Evolutionary conservation across 2,329 filamentous ascomycete species (phyloP).

Genomic region (Sporothrix schenckii): DNA sequence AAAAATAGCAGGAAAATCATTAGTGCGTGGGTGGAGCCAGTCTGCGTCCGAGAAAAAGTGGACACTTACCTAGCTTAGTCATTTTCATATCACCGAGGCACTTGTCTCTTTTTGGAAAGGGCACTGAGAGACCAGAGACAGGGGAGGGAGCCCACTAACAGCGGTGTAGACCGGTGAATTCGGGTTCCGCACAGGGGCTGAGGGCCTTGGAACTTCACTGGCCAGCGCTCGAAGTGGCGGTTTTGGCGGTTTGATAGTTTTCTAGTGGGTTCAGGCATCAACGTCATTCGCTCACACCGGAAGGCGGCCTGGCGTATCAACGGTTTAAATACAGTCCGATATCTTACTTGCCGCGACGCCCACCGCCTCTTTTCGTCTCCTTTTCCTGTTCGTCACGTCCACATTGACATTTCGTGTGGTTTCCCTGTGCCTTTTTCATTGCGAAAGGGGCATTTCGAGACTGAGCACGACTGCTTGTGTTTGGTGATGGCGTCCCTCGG

Average conservation of each 20-base stretch:
- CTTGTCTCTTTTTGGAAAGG: not conserved
- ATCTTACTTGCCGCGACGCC: slow-evolving; percentile 12
- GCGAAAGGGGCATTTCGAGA: slow-evolving; percentile 18
- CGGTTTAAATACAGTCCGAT: slow-evolving; percentile 27
- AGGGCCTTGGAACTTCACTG: not conserved
- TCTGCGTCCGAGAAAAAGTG: not conserved
- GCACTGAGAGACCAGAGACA: not conserved
- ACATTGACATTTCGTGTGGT: slow-evolving; percentile 18
- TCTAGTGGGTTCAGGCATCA: slow-evolving; percentile 27
- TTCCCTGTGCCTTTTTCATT: slow-evolving; percentile 1
- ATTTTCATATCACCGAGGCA: not conserved
- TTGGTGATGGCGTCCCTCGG: slow-evolving; percentile 58
- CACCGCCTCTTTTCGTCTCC: slow-evolving; percentile 15
- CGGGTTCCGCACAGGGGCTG: not conserved
- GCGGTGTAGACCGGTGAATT: not conserved
- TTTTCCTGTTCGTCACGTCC: not conserved
- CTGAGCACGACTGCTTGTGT: not conserved
- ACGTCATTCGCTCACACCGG: slow-evolving; percentile 30
- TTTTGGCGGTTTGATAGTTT: too few species aligned
- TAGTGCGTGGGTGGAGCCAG: slow-evolving; percentile 29
- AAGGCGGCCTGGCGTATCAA: slow-evolving; percentile 18
- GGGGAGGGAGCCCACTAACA: slow-evolving; percentile 26
- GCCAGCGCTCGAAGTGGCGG: slow-evolving; percentile 10
- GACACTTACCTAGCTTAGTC: slow-evolving; percentile 8
- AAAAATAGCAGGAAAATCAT: slow-evolving; percentile 31